Base-by-base conservation (phyloP, 129 eudicot genomes). In the Tanacetum coccineum region DNA sequence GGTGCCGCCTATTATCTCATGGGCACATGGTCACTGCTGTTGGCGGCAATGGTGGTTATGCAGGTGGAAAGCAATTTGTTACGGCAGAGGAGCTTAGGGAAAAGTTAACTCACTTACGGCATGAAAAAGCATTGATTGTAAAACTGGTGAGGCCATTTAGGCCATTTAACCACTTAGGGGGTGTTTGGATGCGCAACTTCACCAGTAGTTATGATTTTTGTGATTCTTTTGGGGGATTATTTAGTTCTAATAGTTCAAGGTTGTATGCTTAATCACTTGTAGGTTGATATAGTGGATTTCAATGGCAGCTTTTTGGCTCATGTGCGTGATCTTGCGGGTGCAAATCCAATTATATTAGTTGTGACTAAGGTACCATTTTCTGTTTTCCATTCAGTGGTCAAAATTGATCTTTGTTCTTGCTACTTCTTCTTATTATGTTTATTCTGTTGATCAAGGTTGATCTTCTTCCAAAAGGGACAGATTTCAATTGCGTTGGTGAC, bases 11-110 rank as follows among this genome's bases (percentile, higher is more conserved):
- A 30, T 78, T 92, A 76, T 92, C 98, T 62, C 98, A 92, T 57
- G 98, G 98, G 10, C 98, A 85, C 67, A 88, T 92, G 98, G 84
- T 92, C 65, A 92, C 98, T 55, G 98, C 98, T 53, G 98, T 92
- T 42, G 98, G 98, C 64, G 98, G 98, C 49, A 85, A 92, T 82
- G 98, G 98, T 59, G 98, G 98, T 46, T 92, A 92, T 81, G 59
- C 98, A 7, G 98, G 98, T 30, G 96, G 98, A 62, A 92, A 92
- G 72, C 95, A 88, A 52, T 92, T 92, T 84, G 98, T 92, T 66
- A 75, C 96, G 9, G 98, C 98, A 6, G 98, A 92, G 75, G 88
- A 92, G 83, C 98, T 92, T 59, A 88, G 98, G 4, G 96, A 88
- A 53, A 92, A 92, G 77, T 76, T 92, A 21, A 83, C 88, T 22